phyloP scores from a whole-genome alignment of 2,329 filamentous ascomycete genomes.

The Tolypocladium cylindrosporum region DNA sequence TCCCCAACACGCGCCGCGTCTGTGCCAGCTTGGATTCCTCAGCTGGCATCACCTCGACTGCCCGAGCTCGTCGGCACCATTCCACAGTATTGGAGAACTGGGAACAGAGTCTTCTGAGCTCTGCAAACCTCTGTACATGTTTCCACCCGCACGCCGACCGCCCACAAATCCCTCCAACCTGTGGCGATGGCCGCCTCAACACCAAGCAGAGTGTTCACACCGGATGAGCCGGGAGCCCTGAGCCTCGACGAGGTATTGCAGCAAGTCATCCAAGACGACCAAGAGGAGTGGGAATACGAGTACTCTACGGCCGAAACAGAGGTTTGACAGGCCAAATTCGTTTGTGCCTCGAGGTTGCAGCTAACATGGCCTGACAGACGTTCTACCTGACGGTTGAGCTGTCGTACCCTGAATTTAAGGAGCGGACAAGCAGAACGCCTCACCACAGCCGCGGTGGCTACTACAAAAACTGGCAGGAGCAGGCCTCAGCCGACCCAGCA shows the following conservation, averaged over 20 bases:
- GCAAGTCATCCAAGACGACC: conserved; percentile 24
- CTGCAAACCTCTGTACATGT: background rate
- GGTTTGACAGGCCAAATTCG: conserved; percentile 21
- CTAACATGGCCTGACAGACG: conserved; percentile 30
- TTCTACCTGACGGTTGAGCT: conserved; percentile 56
- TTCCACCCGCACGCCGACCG: background rate
- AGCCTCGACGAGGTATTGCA: conserved; percentile 15
- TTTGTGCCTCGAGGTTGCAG: background rate
- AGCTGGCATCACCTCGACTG: background rate
- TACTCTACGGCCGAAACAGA: conserved; percentile 55
- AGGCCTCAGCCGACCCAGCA: conserved; percentile 12
- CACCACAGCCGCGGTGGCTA: conserved; percentile 35
- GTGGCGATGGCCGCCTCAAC: background rate
- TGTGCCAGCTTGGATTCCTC: background rate
- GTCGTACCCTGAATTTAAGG: conserved; percentile 48
- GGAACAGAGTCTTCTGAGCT: background rate
- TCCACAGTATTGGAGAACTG: background rate
- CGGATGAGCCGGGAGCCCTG: conserved; percentile 16
- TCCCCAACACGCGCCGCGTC: background rate
- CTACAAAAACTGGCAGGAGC: conserved; percentile 30
- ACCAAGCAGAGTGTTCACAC: background rate
- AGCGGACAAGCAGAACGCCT: conserved; percentile 27
- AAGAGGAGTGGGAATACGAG: conserved; percentile 59
- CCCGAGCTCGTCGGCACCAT: background rate
- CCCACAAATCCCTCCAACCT: background rate